Percentiles rank a stretch among this genome's conserved stretches.
These are phyloP conservation scores for Marasmius oreades DNA, from an alignment of 1,284 basidiomycete genomes.

Conservation along the genomic window DNA sequence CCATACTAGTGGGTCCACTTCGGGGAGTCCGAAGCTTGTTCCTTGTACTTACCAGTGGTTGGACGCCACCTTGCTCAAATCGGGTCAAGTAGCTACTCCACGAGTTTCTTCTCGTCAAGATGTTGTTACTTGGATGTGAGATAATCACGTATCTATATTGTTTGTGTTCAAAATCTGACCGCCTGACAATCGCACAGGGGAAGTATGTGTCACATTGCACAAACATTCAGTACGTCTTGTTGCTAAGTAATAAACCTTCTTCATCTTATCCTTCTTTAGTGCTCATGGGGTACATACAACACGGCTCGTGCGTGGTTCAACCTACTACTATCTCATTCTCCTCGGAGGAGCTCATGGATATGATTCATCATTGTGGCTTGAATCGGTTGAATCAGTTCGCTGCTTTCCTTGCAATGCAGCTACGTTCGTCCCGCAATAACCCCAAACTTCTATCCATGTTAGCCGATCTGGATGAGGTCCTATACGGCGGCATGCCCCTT, in stretches of 20 bases:
- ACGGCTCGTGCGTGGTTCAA: constrained; percentile 68
- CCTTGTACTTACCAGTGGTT: constrained; percentile 65
- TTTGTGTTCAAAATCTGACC: constrained; percentile 24
- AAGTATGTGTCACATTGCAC: constrained; percentile 69
- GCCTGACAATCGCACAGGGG: constrained; percentile 41
- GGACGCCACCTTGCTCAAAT: constrained; percentile 51
- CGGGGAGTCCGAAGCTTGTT: constrained; percentile 70
- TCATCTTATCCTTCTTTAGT: constrained; percentile 38
- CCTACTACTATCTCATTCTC: constrained; percentile 61
- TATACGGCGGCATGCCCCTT: constrained; percentile 60
- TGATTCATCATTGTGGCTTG: constrained; percentile 62
- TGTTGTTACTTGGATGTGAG: constrained; percentile 66
- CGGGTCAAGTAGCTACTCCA: constrained; percentile 47
- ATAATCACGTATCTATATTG: constrained; percentile 20
- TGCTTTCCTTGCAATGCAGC: constrained; percentile 58
- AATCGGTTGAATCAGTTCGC: constrained; percentile 71
- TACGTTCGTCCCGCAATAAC: constrained; percentile 57
- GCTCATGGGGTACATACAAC: constrained; percentile 64
- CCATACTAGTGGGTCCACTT: constrained; percentile 74
- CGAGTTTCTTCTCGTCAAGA: constrained; percentile 50
- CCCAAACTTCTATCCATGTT: constrained; percentile 58
- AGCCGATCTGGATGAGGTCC: constrained; percentile 51
- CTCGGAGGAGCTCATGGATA: constrained; percentile 65
- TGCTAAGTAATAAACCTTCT: constrained; percentile 17
- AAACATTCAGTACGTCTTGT: constrained; percentile 55